These are phyloP conservation scores for Mortierella antarctica DNA, from an alignment of 192 early-diverging fungal species.

Conservation along the genomic window DNA sequence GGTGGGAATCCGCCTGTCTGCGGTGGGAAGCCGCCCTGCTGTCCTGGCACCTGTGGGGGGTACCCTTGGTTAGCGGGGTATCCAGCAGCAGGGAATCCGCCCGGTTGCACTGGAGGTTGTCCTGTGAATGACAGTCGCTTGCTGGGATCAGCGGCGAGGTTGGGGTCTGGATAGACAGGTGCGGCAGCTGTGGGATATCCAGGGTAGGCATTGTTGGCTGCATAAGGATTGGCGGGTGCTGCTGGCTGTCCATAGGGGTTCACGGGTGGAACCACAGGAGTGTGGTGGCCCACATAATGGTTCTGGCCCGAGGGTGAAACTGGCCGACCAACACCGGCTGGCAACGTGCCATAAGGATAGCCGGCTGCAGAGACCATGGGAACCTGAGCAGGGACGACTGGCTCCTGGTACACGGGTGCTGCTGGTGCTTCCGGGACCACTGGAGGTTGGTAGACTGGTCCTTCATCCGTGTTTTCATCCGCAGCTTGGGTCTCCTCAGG, in stretches of 20 bases:
- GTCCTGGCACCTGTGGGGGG: constrained; percentile 22
- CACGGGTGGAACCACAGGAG: constrained; percentile 31
- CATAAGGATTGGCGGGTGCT: constrained; percentile 24
- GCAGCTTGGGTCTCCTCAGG: constrained; percentile 33
- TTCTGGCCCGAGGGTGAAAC: constrained; percentile 19
- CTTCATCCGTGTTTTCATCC: constrained; percentile 31
- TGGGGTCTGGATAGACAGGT: constrained; percentile 24
- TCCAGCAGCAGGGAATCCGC: constrained; percentile 25
- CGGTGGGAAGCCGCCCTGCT: no score
- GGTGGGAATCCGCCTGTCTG: constrained; percentile 17
- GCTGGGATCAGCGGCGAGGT: constrained; percentile 21
- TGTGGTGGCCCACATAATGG: constrained; percentile 37
- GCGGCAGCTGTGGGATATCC: constrained; percentile 32
- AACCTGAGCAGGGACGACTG: constrained; percentile 2
- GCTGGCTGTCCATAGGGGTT: constrained; percentile 30
- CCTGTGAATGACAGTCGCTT: constrained; percentile 39
- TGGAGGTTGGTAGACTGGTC: constrained; percentile 48
- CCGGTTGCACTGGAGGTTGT: constrained; percentile 18
- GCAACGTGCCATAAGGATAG: constrained; percentile 43
- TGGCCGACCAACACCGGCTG: constrained; percentile 26
- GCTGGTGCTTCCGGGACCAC: constrained; percentile 33
- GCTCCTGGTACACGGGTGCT: not conserved
- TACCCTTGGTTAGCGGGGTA: constrained; percentile 20
- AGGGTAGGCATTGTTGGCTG: constrained; percentile 15
- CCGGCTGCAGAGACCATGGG: constrained; percentile 32